phyloP scores from a whole-genome alignment of 192 early-diverging fungal genomes.

The Helicostylum pulchrum region DNA sequence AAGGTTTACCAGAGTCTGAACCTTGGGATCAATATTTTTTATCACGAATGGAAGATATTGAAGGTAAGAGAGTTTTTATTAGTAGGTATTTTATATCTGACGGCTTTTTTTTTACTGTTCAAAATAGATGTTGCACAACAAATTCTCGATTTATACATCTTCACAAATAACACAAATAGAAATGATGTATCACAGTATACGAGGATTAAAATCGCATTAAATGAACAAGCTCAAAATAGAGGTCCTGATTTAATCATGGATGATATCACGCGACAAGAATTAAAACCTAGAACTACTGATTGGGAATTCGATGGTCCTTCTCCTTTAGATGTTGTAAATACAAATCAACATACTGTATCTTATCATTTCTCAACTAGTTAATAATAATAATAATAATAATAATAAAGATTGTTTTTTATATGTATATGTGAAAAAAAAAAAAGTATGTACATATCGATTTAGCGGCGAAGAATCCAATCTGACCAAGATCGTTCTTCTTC shows the following conservation, averaged over 20 bases:
- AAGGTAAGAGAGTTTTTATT: conserved; percentile 39
- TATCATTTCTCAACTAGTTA: conserved; percentile 26
- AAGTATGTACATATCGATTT: background rate
- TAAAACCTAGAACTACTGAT: conserved; percentile 8
- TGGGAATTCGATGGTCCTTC: conserved; percentile 18
- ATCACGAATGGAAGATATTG: conserved; percentile 52
- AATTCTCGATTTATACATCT: conserved; percentile 49
- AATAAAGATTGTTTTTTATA: background rate
- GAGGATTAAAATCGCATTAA: conserved; percentile 46
- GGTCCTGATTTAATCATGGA: conserved; percentile 20
- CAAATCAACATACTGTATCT: conserved; percentile 34
- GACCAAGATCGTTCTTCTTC: conserved; percentile 10
- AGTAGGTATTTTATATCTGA: no score
- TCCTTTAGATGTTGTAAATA: conserved; percentile 28
- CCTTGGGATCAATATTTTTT: conserved; percentile 50
- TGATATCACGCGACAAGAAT: conserved; percentile 17
- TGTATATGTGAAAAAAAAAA: background rate
- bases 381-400: conserved; percentile 1
- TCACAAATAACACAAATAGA: conserved; percentile 30
- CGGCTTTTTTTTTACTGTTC: background rate
- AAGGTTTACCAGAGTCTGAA: conserved; percentile 28
- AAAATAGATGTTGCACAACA: conserved; percentile 46
- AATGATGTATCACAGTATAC: conserved; percentile 37
- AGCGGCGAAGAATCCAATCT: conserved; percentile 26
- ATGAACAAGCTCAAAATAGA: conserved; percentile 37